Percentiles rank a stretch among this genome's conserved stretches.
These are phyloP conservation scores for Lagenidium giganteum DNA, from an alignment of 352 stramenopile genomes.

Conservation along the genomic window DNA sequence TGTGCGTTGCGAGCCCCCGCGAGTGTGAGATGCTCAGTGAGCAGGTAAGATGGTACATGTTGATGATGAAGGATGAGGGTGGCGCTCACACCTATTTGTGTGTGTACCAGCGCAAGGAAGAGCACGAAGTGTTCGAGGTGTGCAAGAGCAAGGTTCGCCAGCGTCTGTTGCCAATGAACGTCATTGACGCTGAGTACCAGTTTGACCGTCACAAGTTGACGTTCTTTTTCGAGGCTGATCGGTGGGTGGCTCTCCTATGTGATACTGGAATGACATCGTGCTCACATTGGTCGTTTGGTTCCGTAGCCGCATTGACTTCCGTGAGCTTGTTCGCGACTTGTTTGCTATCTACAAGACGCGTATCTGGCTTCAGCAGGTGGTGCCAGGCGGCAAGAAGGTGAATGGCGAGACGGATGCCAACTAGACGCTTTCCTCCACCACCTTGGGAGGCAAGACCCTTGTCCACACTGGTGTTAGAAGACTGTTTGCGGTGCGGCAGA, in stretches of 20 bases:
- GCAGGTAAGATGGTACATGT: constrained; percentile 25
- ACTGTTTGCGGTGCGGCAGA: too few relatives aligned
- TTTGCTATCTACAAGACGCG: constrained; percentile 99
- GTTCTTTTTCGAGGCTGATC: constrained; percentile 98
- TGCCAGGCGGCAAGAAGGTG: constrained; percentile 66
- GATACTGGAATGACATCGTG: background rate
- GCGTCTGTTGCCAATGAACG: constrained; percentile 93
- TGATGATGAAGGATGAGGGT: too few relatives aligned
- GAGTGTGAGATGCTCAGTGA: constrained; percentile 90
- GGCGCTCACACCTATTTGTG: too few relatives aligned
- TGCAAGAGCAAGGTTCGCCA: constrained; percentile 95
- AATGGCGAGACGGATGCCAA: constrained; percentile 51
- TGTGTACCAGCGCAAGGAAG: constrained; percentile 90
- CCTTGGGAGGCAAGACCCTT: background rate
- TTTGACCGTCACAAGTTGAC: constrained; percentile 98
- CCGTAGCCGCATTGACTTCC: constrained; percentile 93
- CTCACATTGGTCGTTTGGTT: background rate
- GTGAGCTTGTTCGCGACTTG: constrained; percentile 96
- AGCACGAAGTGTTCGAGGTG: constrained; percentile 95
- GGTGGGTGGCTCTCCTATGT: constrained; percentile 31
- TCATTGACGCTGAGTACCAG: constrained; percentile 98
- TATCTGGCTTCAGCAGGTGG: constrained; percentile 97
- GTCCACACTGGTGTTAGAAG: too few relatives aligned
- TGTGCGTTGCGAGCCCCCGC: constrained; percentile 87
- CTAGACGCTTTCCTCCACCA: constrained; percentile 20